Percentiles rank a stretch among this genome's conserved stretches.
phyloP scores from a whole-genome alignment of 2,329 filamentous ascomycete genomes.

The Epichloe baconii region DNA sequence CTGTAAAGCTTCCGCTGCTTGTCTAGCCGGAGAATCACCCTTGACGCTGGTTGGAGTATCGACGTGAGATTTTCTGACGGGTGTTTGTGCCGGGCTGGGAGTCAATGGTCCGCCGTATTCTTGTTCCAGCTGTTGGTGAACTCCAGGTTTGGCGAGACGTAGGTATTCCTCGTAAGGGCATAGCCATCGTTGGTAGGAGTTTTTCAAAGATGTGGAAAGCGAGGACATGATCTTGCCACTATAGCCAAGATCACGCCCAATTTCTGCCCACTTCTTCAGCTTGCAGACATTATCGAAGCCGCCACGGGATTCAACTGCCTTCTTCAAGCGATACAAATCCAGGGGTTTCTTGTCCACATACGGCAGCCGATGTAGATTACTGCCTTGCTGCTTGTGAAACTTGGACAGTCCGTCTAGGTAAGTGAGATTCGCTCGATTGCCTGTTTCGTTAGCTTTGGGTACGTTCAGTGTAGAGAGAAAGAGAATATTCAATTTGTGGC shows the following conservation, averaged over 20 bases:
- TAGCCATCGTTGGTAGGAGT: conserved; percentile 94
- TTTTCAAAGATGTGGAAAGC: conserved; percentile 91
- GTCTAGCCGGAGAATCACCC: conserved; percentile 53
- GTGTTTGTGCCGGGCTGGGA: conserved; percentile 54
- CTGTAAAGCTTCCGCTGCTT: conserved; percentile 41
- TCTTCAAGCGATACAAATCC: conserved; percentile 90
- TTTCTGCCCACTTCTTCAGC: conserved; percentile 97
- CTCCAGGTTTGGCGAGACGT: conserved; percentile 77
- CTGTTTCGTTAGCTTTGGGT: conserved; percentile 27
- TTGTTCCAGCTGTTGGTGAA: conserved; percentile 89
- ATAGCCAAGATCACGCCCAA: conserved; percentile 89
- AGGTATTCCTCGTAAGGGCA: conserved; percentile 95
- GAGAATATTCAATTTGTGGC: background rate
- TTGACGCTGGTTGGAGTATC: conserved; percentile 45
- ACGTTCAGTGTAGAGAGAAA: background rate
- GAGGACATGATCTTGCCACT: conserved; percentile 99
- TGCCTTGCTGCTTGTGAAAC: conserved; percentile 94
- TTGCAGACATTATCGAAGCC: conserved; percentile 97
- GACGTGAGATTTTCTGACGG: conserved; percentile 52
- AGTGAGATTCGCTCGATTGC: conserved; percentile 86
- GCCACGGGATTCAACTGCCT: conserved; percentile 85
- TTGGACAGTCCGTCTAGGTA: conserved; percentile 92
- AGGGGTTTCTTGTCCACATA: conserved; percentile 96
- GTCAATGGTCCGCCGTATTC: conserved; percentile 90
- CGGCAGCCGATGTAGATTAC: conserved; percentile 82